Evolutionary conservation across 108 stramenopile species (phyloP).

Genomic region (Fragilariopsis cylindrus): DNA sequence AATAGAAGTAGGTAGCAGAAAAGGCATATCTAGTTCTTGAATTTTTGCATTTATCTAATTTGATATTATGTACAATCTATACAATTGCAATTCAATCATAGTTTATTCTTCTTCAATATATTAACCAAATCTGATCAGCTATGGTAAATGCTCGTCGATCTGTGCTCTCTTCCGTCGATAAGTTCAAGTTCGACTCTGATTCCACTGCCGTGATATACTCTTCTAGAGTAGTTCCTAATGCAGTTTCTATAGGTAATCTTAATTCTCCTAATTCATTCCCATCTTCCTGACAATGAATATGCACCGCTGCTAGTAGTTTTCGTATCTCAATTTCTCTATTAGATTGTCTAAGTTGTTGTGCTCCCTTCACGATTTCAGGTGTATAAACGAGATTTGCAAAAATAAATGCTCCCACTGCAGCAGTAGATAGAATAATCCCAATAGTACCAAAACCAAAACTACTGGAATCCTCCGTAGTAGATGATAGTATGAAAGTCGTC

Average conservation of each 20-base stretch:
- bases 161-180: not conserved
- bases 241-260: slow-evolving; percentile 23
- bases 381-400: slow-evolving; percentile 30
- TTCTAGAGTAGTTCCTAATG: slow-evolving; percentile 16
- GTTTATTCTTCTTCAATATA: slow-evolving; percentile 1
- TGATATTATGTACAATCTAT: too few relatives aligned
- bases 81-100: not conserved
- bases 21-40: too few relatives aligned
- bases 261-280: slow-evolving; percentile 22
- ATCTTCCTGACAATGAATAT: slow-evolving; percentile 6
- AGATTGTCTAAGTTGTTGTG: slow-evolving; percentile 6
- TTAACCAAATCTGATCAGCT: not conserved
- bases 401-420: slow-evolving; percentile 17
- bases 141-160: not conserved
- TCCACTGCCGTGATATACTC: slow-evolving; percentile 11
- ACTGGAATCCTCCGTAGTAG: not conserved
- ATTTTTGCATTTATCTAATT: too few relatives aligned
- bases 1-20: too few relatives aligned
- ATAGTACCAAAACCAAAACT: not conserved
- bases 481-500: too few relatives aligned
- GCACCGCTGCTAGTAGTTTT: slow-evolving; percentile 14
- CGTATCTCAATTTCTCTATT: slow-evolving; percentile 16
- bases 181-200: not conserved
- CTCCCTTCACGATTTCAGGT: slow-evolving; percentile 27
- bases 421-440: not conserved